A percentile compares a stretch with the other conserved stretches of the same genome.
Evolutionary conservation across 805 yeast genomes (phyloP).

Genomic region (Kregervanrija pseudodelftensis): DNA sequence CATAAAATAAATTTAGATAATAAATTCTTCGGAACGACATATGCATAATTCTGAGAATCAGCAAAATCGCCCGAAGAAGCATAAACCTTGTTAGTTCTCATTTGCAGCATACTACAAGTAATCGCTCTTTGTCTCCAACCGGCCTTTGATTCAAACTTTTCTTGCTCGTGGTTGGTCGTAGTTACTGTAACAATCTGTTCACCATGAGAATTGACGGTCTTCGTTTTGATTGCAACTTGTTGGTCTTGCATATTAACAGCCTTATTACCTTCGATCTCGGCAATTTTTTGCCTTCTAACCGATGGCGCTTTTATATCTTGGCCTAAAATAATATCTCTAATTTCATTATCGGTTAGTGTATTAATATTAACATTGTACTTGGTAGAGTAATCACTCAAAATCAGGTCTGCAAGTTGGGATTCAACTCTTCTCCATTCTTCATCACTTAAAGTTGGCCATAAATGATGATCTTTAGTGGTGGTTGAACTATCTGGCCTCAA

Average conservation of each 20-base stretch:
- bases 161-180: conserved; percentile 81
- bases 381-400: conserved; percentile 76
- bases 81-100: conserved; percentile 70
- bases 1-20: conserved; percentile 70
- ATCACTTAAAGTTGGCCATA: conserved; percentile 87
- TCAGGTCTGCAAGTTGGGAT: conserved; percentile 78
- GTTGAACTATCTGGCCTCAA: conserved; percentile 69
- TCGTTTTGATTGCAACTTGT: conserved; percentile 70
- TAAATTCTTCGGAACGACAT: conserved; percentile 76
- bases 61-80: conserved; percentile 56
- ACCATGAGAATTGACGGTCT: conserved; percentile 87
- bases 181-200: conserved; percentile 94
- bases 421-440: conserved; percentile 94
- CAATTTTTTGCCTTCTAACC: conserved; percentile 73
- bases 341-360: conserved; percentile 86
- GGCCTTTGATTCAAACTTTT: conserved; percentile 70
- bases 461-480: conserved; percentile 65
- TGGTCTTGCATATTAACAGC: conserved; percentile 35
- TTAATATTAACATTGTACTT: conserved; percentile 81
- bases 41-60: conserved; percentile 52
- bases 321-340: conserved; percentile 88
- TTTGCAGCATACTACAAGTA: conserved; percentile 62
- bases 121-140: conserved; percentile 91
- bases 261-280: conserved; percentile 57
- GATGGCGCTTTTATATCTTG: conserved; percentile 92